Evolutionary conservation across 768 basidiomycete species (phyloP).

Genomic region (Boletus patriciae): DNA sequence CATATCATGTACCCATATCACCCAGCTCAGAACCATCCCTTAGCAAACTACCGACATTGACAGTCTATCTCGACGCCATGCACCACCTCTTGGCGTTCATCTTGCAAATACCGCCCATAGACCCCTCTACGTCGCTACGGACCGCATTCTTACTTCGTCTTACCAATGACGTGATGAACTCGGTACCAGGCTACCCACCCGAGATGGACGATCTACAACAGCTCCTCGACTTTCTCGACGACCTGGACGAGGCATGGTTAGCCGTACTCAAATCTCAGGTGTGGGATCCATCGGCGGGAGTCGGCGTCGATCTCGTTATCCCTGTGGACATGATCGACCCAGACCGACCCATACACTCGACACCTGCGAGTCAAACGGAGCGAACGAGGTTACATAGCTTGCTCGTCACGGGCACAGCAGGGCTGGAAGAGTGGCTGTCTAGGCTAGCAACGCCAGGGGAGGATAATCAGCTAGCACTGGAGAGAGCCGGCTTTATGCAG

Average conservation of each 20-base stretch:
- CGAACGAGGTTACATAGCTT: slow-evolving; percentile 67
- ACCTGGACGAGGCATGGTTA: slow-evolving; percentile 75
- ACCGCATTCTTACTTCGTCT: slow-evolving; percentile 68
- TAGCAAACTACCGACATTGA: slow-evolving; percentile 56
- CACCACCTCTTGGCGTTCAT: slow-evolving; percentile 59
- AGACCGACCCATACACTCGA: slow-evolving; percentile 35
- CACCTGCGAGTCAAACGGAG: slow-evolving; percentile 68
- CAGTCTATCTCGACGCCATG: slow-evolving; percentile 57
- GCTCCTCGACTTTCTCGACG: slow-evolving; percentile 66
- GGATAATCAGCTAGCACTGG: slow-evolving; percentile 41
- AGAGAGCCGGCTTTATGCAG: slow-evolving; percentile 55
- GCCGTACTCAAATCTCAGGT: slow-evolving; percentile 60
- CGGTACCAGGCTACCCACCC: slow-evolving; percentile 61
- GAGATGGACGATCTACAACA: slow-evolving; percentile 44
- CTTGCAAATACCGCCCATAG: slow-evolving; percentile 72
- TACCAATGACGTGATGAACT: slow-evolving; percentile 62
- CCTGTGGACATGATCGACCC: slow-evolving; percentile 37
- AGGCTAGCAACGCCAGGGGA: slow-evolving; percentile 28
- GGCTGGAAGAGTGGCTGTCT: slow-evolving; percentile 69
- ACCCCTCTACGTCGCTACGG: slow-evolving; percentile 67
- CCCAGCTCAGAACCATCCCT: slow-evolving; percentile 35
- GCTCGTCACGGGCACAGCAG: slow-evolving; percentile 56
- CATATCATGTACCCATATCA: slow-evolving; percentile 1
- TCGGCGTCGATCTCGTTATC: slow-evolving; percentile 42
- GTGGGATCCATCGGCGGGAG: slow-evolving; percentile 57